phyloP scores from a whole-genome alignment of 306 rosid genomes.

The Malus orientalis region DNA sequence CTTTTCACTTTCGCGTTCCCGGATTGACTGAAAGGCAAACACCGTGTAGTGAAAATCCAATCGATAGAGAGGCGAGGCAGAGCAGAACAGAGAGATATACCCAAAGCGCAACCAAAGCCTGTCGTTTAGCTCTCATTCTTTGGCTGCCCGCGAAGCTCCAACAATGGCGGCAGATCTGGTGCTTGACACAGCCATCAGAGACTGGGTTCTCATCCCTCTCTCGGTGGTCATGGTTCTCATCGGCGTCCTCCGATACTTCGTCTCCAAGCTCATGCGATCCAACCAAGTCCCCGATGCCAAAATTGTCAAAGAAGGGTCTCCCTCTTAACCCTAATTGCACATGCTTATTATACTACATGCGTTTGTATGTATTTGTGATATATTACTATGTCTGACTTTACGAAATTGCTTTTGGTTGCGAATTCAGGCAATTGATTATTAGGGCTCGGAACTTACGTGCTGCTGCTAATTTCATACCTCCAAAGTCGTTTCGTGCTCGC shows the following conservation, averaged over 20 bases:
- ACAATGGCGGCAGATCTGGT: conserved; percentile 97
- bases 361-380: background rate
- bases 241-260: conserved; percentile 91
- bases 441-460: conserved; percentile 94
- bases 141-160: conserved; percentile 1
- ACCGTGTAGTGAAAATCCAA: background rate
- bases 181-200: conserved; percentile 95
- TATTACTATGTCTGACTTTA: background rate
- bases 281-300: conserved; percentile 80
- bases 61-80: background rate
- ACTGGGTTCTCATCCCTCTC: conserved; percentile 96
- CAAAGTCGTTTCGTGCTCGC: conserved; percentile 82
- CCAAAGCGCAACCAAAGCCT: background rate
- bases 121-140: background rate
- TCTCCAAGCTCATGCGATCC: conserved; percentile 89
- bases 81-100: background rate
- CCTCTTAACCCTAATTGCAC: background rate
- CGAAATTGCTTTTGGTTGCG: background rate
- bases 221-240: conserved; percentile 98
- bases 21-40: background rate
- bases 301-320: conserved; percentile 84
- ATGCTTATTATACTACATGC: background rate
- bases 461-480: conserved; percentile 79
- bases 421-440: conserved; percentile 73
- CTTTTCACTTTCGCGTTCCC: background rate